A percentile compares a stretch with the other conserved stretches of the same genome.
These are phyloP conservation scores for Vigna angularis DNA, from an alignment of 306 rosid species.

Conservation along the genomic window DNA sequence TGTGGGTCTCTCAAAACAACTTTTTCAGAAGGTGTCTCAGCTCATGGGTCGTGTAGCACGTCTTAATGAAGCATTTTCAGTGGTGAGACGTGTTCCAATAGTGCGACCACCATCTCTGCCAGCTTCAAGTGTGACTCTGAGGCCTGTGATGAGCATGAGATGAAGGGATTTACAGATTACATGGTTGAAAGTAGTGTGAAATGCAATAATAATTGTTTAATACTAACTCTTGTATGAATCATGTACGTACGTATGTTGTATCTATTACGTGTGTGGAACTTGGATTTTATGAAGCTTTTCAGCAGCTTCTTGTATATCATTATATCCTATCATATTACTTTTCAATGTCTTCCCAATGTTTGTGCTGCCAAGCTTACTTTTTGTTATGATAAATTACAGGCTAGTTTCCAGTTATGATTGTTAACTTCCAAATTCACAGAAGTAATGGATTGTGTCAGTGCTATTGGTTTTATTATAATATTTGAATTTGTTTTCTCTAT, in stretches of 20 bases:
- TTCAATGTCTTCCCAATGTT: constrained; percentile 28
- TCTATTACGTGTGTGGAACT: constrained; percentile 38
- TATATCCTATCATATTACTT: constrained; percentile 36
- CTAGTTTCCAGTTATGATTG: neutral
- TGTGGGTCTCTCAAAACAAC: constrained; percentile 9
- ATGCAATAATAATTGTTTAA: constrained; percentile 47
- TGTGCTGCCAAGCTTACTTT: constrained; percentile 27
- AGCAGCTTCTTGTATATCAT: constrained; percentile 52
- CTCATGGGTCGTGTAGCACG: constrained; percentile 82
- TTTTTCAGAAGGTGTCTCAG: constrained; percentile 87
- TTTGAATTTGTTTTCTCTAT: no score
- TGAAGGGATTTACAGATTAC: constrained; percentile 49
- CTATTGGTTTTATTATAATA: no score
- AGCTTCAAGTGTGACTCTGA: constrained; percentile 70
- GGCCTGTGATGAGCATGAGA: constrained; percentile 92
- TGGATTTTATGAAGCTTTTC: constrained; percentile 43
- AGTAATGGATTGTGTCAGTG: neutral
- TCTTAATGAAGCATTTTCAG: constrained; percentile 95
- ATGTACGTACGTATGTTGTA: constrained; percentile 12
- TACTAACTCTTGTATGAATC: constrained; percentile 36
- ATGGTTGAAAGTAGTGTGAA: constrained; percentile 43
- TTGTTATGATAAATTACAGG: neutral
- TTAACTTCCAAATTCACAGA: neutral
- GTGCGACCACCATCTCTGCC: constrained; percentile 91
- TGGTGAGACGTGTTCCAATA: constrained; percentile 90